These are phyloP conservation scores for Cytospora leucostoma DNA, from an alignment of 2,329 filamentous ascomycete genomes.

Conservation along the genomic window DNA sequence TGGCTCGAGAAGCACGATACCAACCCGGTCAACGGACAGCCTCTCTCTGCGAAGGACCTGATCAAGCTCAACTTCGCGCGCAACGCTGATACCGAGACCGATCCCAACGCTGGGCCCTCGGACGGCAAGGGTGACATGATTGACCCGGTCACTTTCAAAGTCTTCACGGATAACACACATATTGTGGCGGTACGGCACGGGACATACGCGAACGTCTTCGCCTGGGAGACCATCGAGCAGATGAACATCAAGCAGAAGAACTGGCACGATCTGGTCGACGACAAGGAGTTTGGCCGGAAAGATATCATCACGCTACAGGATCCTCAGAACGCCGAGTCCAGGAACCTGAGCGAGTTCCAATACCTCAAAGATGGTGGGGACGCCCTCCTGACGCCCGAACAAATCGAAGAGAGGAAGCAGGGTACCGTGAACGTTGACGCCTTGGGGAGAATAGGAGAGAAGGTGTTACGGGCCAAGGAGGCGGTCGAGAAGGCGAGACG, in stretches of 20 bases:
- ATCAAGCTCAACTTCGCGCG: constrained; percentile 90
- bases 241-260: constrained; percentile 97
- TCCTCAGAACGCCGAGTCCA: constrained; percentile 80
- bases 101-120: constrained; percentile 46
- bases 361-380: constrained; percentile 81
- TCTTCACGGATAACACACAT: constrained; percentile 97
- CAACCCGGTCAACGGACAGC: constrained; percentile 83
- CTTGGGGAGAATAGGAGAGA: constrained; percentile 74
- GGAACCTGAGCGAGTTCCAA: constrained; percentile 86
- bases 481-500: constrained; percentile 88
- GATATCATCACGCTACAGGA: constrained; percentile 97
- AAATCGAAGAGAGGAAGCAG: constrained; percentile 66
- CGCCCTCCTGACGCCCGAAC: constrained; percentile 66
- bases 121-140: constrained; percentile 76
- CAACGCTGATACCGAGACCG: constrained; percentile 70
- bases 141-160: constrained; percentile 95
- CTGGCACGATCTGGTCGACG: constrained; percentile 88
- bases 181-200: constrained; percentile 82
- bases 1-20: constrained; percentile 95
- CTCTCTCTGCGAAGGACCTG: constrained; percentile 77
- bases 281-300: constrained; percentile 80
- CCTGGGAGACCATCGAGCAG: constrained; percentile 91
- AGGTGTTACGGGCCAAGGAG: constrained; percentile 88
- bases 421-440: constrained; percentile 77
- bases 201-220: constrained; percentile 90